phyloP scores from a whole-genome alignment of 768 basidiomycete genomes.

The Lactarius quietus region DNA sequence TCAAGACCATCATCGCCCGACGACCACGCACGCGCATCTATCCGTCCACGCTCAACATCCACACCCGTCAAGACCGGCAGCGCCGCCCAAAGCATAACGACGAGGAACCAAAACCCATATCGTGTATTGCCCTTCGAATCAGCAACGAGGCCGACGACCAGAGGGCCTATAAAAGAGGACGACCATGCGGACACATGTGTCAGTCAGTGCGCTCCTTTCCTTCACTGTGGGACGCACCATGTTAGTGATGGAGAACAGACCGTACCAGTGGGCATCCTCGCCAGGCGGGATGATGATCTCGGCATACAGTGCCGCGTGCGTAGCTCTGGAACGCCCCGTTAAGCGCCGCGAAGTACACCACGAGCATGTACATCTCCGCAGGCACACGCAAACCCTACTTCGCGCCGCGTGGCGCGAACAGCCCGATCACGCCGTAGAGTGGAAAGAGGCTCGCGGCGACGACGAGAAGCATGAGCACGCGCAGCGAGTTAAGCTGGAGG shows the following conservation, averaged over 20 bases:
- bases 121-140: slow-evolving; percentile 88
- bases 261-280: slow-evolving; percentile 89
- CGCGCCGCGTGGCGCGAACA: slow-evolving; percentile 47
- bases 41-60: slow-evolving; percentile 55
- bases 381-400: slow-evolving; percentile 70
- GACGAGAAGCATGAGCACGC: slow-evolving; percentile 68
- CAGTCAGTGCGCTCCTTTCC: background rate
- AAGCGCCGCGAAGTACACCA: slow-evolving; percentile 72
- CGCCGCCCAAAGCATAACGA: slow-evolving; percentile 75
- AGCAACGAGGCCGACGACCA: slow-evolving; percentile 83
- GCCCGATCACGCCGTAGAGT: slow-evolving; percentile 79
- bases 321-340: slow-evolving; percentile 93
- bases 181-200: slow-evolving; percentile 46
- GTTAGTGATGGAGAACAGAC: slow-evolving; percentile 86
- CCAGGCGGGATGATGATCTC: slow-evolving; percentile 83
- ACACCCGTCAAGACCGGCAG: slow-evolving; percentile 69
- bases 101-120: slow-evolving; percentile 85
- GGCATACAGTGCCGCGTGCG: slow-evolving; percentile 80
- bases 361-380: slow-evolving; percentile 82
- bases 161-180: slow-evolving; percentile 87
- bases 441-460: slow-evolving; percentile 64
- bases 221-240: slow-evolving; percentile 47
- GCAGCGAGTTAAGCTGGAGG: too few species aligned
- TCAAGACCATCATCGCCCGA: background rate
- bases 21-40: slow-evolving; percentile 42